Base-by-base conservation (phyloP, 805 yeast species). In the Spathaspora sp. region DNA sequence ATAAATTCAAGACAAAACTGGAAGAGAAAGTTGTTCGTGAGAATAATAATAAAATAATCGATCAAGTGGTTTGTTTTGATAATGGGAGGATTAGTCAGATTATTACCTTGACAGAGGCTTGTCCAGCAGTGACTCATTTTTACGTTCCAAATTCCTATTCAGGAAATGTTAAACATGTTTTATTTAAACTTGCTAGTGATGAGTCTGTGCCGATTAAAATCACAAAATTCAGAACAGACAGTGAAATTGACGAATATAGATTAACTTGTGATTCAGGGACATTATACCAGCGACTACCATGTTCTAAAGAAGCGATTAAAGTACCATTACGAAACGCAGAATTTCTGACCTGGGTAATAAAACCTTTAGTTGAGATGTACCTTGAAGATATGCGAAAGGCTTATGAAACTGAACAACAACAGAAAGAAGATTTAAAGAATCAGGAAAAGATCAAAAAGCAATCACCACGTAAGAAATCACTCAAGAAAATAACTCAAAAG, bases 401-500 rank as follows among this genome's bases (percentile, higher is more conserved):
- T 14, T 35, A 14, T 16, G 40, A 35, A 35, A 12, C 9, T 14
- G 40, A 35, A 14, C 16, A 35, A 16, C 17, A n/a, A n/a, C 17
- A 35, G 14, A 12, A 14, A 8, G 40, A 35, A n/a, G 17, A 35
- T 11, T n/a, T 35, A 16, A 35, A 35, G 17, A 35, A 35, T 3
- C 17, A 35, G 14, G 40, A 35, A 35, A 35, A 35, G 7, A 31
- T 14, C n/a, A 31, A 14, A 31, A 31, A 14, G 12, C n/a, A 10
- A 11, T 5, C 35, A 31, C 5, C 35, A 31, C 35, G 10, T 4
- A 35, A 16, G 40, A 35, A 35, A 35, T 14, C 18, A 35, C 11
- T 14, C n/a, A 31, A 31, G 35, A 31, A 31, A 35, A n/a, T 14
- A 35, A 35, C 18, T 35, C 40, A 35, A 16, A 66, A 58, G 46